A percentile compares a stretch with the other conserved stretches of the same genome.
These are phyloP conservation scores for Xylaria hypoxylon DNA, from an alignment of 2,329 filamentous ascomycete species.

Conservation along the genomic window DNA sequence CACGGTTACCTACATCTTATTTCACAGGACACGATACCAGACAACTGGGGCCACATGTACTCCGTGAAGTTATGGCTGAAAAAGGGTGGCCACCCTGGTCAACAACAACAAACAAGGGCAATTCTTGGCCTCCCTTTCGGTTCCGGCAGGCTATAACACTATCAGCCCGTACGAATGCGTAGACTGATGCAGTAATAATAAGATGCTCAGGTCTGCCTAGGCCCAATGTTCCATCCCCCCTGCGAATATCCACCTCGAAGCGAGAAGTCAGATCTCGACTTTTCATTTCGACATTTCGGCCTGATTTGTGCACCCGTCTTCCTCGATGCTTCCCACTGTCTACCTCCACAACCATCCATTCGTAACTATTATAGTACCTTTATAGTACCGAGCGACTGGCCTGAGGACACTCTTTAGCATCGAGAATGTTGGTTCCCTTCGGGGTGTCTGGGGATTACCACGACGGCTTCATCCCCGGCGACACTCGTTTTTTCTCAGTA, in stretches of 20 bases:
- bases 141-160: no score
- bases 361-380: neutral
- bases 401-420: neutral
- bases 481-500: neutral
- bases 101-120: no score
- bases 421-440: conserved; percentile 30
- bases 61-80: conserved; percentile 1
- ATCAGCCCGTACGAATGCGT: no score
- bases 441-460: conserved; percentile 26
- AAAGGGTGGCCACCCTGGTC: conserved; percentile 6
- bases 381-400: conserved; percentile 2
- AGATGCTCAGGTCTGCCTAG: neutral
- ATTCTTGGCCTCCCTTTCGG: no score
- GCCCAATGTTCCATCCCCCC: neutral
- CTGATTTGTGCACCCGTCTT: conserved; percentile 2
- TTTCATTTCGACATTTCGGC: neutral
- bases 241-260: conserved; percentile 19
- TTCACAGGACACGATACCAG: neutral
- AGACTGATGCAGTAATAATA: no score
- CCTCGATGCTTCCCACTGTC: conserved; percentile 11
- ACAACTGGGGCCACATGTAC: conserved; percentile 15
- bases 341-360: conserved; percentile 2
- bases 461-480: conserved; percentile 18
- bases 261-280: conserved; percentile 19
- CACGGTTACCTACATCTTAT: no score